A percentile compares a stretch with the other conserved stretches of the same genome.
These are phyloP conservation scores for Penicillium sp. DNA, from an alignment of 2,329 filamentous ascomycete species.

Conservation along the genomic window DNA sequence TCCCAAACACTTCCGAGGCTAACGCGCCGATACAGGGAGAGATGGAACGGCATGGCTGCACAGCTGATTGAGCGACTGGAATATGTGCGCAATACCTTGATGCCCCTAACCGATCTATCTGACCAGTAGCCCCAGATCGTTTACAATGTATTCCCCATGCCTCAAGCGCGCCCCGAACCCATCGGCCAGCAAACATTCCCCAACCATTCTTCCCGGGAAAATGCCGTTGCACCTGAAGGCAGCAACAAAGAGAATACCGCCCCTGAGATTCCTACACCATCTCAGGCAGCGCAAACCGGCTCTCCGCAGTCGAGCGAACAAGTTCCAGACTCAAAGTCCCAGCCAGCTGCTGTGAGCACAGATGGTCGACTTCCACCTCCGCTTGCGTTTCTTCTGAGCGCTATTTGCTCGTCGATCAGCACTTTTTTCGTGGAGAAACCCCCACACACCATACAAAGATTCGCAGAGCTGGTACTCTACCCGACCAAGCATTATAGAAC, in stretches of 20 bases:
- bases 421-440: constrained; percentile 70
- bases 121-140: constrained; percentile 60
- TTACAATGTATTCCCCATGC: constrained; percentile 71
- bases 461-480: constrained; percentile 78
- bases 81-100: constrained; percentile 46
- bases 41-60: constrained; percentile 67
- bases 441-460: constrained; percentile 88
- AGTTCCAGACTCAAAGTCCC: constrained; percentile 44
- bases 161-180: constrained; percentile 50
- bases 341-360: constrained; percentile 47
- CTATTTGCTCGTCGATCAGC: constrained; percentile 60
- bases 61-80: constrained; percentile 68
- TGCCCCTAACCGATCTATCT: background rate
- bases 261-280: constrained; percentile 32
- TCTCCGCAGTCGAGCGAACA: constrained; percentile 41
- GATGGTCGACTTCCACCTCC: constrained; percentile 60
- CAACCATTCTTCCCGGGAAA: constrained; percentile 26
- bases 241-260: constrained; percentile 42
- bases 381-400: constrained; percentile 60
- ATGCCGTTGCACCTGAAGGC: constrained; percentile 28
- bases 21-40: constrained; percentile 53
- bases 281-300: constrained; percentile 39
- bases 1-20: constrained; percentile 26
- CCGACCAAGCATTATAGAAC: constrained; percentile 78
- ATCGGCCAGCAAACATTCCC: constrained; percentile 24